A percentile compares a stretch with the other conserved stretches of the same genome.
Evolutionary conservation across 169 alveolate species (phyloP).

Genomic region (Eimeria mitis): DNA sequence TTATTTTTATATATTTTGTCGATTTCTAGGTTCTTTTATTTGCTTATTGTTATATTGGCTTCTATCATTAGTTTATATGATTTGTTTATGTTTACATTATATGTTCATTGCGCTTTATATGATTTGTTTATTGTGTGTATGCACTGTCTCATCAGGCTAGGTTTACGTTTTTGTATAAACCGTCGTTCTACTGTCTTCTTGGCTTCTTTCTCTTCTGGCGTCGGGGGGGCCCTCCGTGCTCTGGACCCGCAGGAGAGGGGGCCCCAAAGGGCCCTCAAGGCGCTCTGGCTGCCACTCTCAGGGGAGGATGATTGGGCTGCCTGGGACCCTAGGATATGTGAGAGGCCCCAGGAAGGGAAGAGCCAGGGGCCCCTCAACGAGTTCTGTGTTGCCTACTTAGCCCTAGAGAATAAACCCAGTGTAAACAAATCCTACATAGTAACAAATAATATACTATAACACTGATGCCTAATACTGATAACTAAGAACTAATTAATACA

Average conservation of each 20-base stretch:
- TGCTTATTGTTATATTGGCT: no score
- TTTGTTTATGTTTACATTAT: no score
- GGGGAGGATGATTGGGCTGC: slow-evolving; percentile 57
- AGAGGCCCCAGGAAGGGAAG: background rate
- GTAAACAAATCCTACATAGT: no score
- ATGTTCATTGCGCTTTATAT: no score
- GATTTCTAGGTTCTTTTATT: no score
- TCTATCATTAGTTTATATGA: no score
- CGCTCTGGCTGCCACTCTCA: background rate
- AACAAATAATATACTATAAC: no score
- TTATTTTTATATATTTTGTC: no score
- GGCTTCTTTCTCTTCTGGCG: background rate
- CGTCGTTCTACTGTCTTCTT: slow-evolving; percentile 20
- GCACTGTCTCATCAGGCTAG: background rate
- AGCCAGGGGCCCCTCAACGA: slow-evolving; percentile 15
- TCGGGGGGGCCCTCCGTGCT: slow-evolving; percentile 14
- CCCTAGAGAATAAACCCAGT: background rate
- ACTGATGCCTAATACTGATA: no score
- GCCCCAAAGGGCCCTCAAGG: background rate
- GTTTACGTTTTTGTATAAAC: slow-evolving; percentile 21
- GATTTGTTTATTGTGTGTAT: background rate
- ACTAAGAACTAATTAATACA: no score
- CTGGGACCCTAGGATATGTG: slow-evolving; percentile 19
- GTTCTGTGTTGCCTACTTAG: slow-evolving; percentile 25
- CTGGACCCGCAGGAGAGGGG: background rate